Base-by-base conservation (phyloP, 2,329 filamentous ascomycete species). In the Lasiodiplodia hormozganensis region DNA sequence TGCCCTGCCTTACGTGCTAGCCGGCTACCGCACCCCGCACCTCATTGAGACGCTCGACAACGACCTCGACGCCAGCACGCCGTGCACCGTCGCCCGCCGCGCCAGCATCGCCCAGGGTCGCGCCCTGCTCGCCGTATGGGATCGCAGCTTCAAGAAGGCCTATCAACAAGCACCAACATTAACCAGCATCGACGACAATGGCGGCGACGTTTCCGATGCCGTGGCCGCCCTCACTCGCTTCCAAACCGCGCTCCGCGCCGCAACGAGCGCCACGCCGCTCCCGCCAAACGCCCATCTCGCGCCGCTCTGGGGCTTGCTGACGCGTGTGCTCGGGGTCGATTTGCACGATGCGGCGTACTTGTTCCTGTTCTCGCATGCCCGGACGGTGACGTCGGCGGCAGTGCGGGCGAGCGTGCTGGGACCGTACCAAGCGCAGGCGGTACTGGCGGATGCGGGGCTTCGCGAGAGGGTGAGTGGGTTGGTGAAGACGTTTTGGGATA, bases 361-460 rank as follows among this genome's bases (percentile, higher is more conserved):
- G 31, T 94, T 93, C 77, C 81, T 95, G 77, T 85, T 95, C 71
- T 87, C 89, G 70, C 92, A 95, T 79, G 89, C 90, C 68, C 92
- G 93, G 78, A 91, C 92, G 0, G 81, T 95, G 65, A 84, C 93
- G 60, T 92, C 90, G 52, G 92, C 92, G 1, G 92, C 89, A 0
- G 92, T 96, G 71, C 83, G 92, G 67, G 90, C 92, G 25, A 91
- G 90, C 74, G 86, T 94, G 72, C 89, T 95, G 79, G 92, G 92
- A 0, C 92, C 92, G 7, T 96, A 93, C 76, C 90, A 93, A 77
- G 90, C 90, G 68, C 92, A 96, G 77, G 87, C 86, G 71, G 82
- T 94, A 34, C 82, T 96, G 60, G 92, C 91, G 2, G 86, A 88
- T 49, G 77, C 74, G 23, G 82, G 84, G 69, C 82, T 92, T 68